Conservation (phyloP, 2,329 filamentous ascomycete genomes). For the Aspergillus sp. region DNA sequence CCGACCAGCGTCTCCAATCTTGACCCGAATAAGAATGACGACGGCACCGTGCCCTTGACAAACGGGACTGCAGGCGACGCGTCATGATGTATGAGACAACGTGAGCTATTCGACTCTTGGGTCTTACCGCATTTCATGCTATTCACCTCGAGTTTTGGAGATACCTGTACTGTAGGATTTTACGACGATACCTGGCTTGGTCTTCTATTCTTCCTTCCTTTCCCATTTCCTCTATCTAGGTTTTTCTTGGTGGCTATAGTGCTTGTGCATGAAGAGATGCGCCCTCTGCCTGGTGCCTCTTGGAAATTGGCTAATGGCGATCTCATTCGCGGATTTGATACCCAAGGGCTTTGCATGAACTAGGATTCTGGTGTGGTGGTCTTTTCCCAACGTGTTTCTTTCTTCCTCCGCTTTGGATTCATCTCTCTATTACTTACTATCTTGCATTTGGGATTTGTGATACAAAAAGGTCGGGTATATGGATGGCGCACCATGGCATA, state of each 20-base stretch:
- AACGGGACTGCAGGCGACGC: conserved; percentile 63
- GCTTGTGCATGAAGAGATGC: neutral
- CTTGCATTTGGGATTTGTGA: conserved; percentile 1
- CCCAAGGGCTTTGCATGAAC: neutral
- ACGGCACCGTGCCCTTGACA: conserved; percentile 40
- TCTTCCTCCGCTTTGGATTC: neutral
- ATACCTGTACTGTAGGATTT: conserved; percentile 5
- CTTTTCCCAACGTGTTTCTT: neutral
- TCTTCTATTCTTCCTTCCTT: neutral
- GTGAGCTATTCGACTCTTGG: neutral
- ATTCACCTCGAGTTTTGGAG: neutral
- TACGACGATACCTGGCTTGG: neutral
- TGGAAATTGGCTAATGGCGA: neutral
- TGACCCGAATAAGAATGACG: conserved; percentile 29
- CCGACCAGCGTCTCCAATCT: conserved; percentile 14
- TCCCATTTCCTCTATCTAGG: neutral
- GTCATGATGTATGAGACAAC: conserved; percentile 19
- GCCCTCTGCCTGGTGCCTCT: neutral
- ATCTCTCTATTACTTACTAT: neutral
- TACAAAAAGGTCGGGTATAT: conserved; percentile 2
- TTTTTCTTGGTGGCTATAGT: neutral
- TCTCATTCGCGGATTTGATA: neutral
- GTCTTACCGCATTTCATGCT: neutral
- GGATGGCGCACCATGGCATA: neutral
- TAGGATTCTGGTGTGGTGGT: neutral